phyloP scores from a whole-genome alignment of 257 asterid genomes.

The Salvia splendens region DNA sequence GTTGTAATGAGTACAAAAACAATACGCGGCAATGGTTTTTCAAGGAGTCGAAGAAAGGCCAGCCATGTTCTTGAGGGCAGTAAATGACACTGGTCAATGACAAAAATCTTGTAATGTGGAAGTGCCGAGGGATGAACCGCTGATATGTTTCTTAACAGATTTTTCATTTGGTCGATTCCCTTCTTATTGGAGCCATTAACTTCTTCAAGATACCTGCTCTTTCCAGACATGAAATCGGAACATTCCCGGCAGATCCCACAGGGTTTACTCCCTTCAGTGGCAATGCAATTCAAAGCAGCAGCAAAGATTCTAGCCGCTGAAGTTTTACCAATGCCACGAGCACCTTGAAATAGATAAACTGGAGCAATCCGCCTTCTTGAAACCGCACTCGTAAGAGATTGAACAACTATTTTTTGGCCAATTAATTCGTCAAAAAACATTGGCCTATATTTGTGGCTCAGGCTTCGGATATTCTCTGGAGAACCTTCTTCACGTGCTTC shows the following conservation, averaged over 20 bases:
- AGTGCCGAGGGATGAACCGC: constrained; percentile 42
- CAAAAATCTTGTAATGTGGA: constrained; percentile 62
- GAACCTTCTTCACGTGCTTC: constrained; percentile 59
- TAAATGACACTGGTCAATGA: constrained; percentile 85
- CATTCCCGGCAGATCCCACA: constrained; percentile 94
- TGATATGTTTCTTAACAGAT: constrained; percentile 55
- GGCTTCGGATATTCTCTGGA: constrained; percentile 66
- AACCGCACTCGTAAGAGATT: constrained; percentile 68
- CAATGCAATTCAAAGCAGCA: constrained; percentile 89
- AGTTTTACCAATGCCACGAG: constrained; percentile 96
- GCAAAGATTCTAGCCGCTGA: constrained; percentile 82
- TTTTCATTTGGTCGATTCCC: constrained; percentile 58
- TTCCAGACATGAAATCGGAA: constrained; percentile 69
- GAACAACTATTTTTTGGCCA: constrained; percentile 83
- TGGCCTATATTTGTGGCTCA: constrained; percentile 86
- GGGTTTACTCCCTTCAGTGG: constrained; percentile 76
- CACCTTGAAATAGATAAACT: constrained; percentile 91
- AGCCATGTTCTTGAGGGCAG: constrained; percentile 88
- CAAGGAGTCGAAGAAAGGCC: constrained; percentile 73
- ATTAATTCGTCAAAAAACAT: constrained; percentile 81
- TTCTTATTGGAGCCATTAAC: constrained; percentile 73
- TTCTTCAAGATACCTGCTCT: constrained; percentile 61
- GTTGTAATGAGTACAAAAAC: constrained; percentile 74
- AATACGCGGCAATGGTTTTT: constrained; percentile 66
- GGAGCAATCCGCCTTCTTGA: constrained; percentile 77